A percentile compares a stretch with the other conserved stretches of the same genome.
Evolutionary conservation across 2,329 filamentous ascomycete genomes (phyloP).

Genomic region (Ceratocystis destructans): DNA sequence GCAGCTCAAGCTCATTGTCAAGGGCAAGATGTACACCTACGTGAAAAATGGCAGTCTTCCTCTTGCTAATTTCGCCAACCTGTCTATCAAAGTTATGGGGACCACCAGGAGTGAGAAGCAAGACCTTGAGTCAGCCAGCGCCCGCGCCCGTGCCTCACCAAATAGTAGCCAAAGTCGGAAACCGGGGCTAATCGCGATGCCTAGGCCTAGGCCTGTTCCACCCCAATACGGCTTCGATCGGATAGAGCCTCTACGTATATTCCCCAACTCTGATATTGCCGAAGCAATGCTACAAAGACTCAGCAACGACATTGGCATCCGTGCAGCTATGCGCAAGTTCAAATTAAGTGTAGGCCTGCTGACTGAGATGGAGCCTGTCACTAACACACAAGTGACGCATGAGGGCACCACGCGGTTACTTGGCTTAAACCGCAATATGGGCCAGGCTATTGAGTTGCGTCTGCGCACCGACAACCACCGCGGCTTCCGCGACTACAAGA

Average conservation of each 20-base stretch:
- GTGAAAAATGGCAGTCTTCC: not conserved
- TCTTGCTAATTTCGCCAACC: not conserved
- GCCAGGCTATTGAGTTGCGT: constrained; percentile 80
- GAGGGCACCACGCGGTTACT: constrained; percentile 60
- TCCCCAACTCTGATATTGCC: constrained; percentile 61
- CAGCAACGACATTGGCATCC: constrained; percentile 72
- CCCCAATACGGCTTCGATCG: constrained; percentile 44
- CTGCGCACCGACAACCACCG: constrained; percentile 89
- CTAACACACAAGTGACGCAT: constrained; percentile 58
- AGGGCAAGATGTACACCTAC: constrained; percentile 3
- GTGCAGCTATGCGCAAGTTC: constrained; percentile 68
- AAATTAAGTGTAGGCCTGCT: constrained; percentile 72
- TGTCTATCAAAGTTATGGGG: not conserved
- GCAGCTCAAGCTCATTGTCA: constrained; percentile 10
- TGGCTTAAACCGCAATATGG: constrained; percentile 74
- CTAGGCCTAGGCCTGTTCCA: not conserved
- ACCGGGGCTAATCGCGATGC: constrained; percentile 24
- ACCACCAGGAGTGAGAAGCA: constrained; percentile 21
- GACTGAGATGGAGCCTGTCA: constrained; percentile 87
- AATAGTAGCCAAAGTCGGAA: not conserved
- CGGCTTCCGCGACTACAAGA: constrained; percentile 85
- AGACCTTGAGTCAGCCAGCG: constrained; percentile 26
- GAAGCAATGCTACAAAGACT: constrained; percentile 61
- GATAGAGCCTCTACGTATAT: constrained; percentile 59
- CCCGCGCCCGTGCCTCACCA: constrained; percentile 15